Base-by-base conservation (phyloP, 148 eudicot genomes). In the Vaccinium myrtillus region DNA sequence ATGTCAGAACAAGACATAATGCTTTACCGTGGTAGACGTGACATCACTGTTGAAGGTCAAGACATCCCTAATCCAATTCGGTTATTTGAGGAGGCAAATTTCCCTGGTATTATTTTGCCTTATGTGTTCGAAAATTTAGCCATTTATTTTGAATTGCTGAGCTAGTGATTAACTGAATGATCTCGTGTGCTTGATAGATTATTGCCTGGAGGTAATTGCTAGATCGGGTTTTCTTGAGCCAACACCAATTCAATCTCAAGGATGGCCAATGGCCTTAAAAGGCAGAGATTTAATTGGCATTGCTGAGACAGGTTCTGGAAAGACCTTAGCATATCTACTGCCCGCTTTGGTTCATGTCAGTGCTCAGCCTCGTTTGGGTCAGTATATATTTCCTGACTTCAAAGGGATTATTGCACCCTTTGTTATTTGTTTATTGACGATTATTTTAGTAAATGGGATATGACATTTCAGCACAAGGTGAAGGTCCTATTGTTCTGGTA, bases 271-370 rank as follows among this genome's bases (percentile, higher is more conserved):
- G 99, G 99, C 99, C 83, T 87, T 97, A 74, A 97, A 92, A 87
- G 99, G 99, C 81, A 91, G 99, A 89, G 99, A 97, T 86, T 83
- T 97, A 82, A 90, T 97, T 87, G 99, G 99, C 79, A 94, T 97
- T 87, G 99, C 99, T 11, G 99, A 97, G 92, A 97, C 99, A 65
- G 99, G 99, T 76, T 97, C 99, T 80, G 99, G 99, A 74, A 97
- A 97, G 89, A 97, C 99, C 30, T 83, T 97, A 91, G 91, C 99
- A 27, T 97, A 97, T 89, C 86, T 97, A 89, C 78, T 95, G 61
- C 99, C 99, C 50, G 98, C 96, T 86, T 84, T 95, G 30, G 96
- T 97, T 77, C 99, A 97, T 78, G 94, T 97, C 59, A 90, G 91
- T 88, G 98, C 98, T 46, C 99, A 97, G 88, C 98, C 98, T 76